These are phyloP conservation scores for Thyridium curvatum DNA, from an alignment of 2,329 filamentous ascomycete species.

Conservation along the genomic window DNA sequence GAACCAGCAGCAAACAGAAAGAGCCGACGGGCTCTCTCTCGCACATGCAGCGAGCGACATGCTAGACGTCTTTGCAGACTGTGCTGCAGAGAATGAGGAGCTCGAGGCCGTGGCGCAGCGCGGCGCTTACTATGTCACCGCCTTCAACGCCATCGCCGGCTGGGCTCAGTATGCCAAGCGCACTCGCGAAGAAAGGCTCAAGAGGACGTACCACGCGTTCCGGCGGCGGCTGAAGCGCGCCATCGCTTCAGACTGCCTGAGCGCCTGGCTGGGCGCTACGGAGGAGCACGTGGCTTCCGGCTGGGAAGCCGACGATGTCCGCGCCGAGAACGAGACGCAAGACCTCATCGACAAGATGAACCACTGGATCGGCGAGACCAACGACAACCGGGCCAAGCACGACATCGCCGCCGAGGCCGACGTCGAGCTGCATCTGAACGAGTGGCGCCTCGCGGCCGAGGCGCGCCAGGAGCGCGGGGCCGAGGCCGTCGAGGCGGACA, in stretches of 20 bases:
- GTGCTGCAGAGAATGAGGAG: neutral
- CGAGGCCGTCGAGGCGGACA: conserved; percentile 9
- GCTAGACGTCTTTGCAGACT: conserved; percentile 3
- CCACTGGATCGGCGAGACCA: conserved; percentile 12
- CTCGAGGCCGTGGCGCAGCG: conserved; percentile 7
- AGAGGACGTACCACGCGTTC: conserved; percentile 8
- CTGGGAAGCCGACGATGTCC: conserved; percentile 7
- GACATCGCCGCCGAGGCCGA: conserved; percentile 11
- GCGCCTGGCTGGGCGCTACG: conserved; percentile 5
- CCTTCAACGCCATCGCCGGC: conserved; percentile 8
- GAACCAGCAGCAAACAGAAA: neutral
- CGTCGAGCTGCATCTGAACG: conserved; percentile 7
- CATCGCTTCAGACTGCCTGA: conserved; percentile 7
- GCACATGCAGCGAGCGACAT: neutral
- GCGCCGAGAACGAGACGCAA: conserved; percentile 3
- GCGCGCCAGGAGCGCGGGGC: neutral
- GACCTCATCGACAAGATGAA: conserved; percentile 7
- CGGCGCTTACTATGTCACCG: conserved; percentile 13
- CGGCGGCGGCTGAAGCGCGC: conserved; percentile 10
- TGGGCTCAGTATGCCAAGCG: conserved; percentile 8
- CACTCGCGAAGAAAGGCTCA: conserved; percentile 10
- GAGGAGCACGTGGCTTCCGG: neutral
- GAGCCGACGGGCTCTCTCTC: conserved; percentile 1
- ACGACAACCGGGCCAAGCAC: conserved; percentile 10
- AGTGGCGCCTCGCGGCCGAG: conserved; percentile 9